These are phyloP conservation scores for Rhizomucor pusillus DNA, from an alignment of 371 early-diverging fungal genomes.

Conservation along the genomic window DNA sequence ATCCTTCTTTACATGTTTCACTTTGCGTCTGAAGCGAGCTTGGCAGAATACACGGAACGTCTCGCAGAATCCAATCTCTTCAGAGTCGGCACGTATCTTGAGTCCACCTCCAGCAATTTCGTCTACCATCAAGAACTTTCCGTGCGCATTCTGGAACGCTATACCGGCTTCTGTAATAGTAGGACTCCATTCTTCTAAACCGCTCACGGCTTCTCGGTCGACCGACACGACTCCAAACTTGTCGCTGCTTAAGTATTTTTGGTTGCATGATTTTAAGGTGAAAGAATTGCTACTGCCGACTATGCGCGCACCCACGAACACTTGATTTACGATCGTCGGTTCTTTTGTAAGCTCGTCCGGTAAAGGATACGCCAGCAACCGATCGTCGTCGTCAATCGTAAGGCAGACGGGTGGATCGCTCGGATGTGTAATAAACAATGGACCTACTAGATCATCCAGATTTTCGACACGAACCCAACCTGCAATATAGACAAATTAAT, in stretches of 20 bases:
- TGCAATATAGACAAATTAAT: slow-evolving; percentile 8
- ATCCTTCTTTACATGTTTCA: slow-evolving; percentile 33
- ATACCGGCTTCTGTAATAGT: slow-evolving; percentile 71
- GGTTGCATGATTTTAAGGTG: slow-evolving; percentile 65
- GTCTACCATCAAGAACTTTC: slow-evolving; percentile 62
- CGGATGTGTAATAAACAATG: slow-evolving; percentile 66
- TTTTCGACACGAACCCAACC: slow-evolving; percentile 69
- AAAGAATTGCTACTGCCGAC: slow-evolving; percentile 52
- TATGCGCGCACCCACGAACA: slow-evolving; percentile 64
- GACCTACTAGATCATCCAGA: slow-evolving; percentile 68
- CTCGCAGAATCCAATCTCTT: slow-evolving; percentile 71
- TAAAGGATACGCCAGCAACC: slow-evolving; percentile 46
- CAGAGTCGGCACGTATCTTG: slow-evolving; percentile 71
- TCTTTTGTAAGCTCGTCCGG: slow-evolving; percentile 43
- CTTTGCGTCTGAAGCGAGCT: slow-evolving; percentile 53
- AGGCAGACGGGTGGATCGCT: slow-evolving; percentile 67
- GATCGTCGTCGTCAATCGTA: slow-evolving; percentile 51
- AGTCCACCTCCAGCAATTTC: slow-evolving; percentile 56
- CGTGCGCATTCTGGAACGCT: slow-evolving; percentile 62
- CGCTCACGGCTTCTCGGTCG: slow-evolving; percentile 76
- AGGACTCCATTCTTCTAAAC: slow-evolving; percentile 78
- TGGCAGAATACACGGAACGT: slow-evolving; percentile 72
- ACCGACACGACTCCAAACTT: slow-evolving; percentile 79
- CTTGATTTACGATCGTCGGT: slow-evolving; percentile 68
- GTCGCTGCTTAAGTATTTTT: slow-evolving; percentile 75